Evolutionary conservation across 2,329 filamentous ascomycete genomes (phyloP), one percentile per base, ranked within the genome.

Genomic region (Nannizziopsis barbatae): DNA sequence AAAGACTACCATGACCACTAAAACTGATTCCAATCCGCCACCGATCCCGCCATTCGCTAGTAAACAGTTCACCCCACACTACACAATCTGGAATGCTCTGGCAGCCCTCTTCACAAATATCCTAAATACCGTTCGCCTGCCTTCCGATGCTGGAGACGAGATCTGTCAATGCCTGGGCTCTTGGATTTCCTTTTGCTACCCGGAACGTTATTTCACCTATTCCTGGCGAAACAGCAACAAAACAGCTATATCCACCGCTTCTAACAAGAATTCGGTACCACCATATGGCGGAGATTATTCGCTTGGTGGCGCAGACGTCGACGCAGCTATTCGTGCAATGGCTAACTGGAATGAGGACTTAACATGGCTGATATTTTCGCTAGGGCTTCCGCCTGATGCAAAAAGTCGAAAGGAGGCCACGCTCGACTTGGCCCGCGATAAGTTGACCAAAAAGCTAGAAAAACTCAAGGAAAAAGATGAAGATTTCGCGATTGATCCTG

Each of bases 271-370:
- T 7, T 27, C 22, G 7, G 4, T 27, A 27, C 22, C 7, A 4
- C 22, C 7, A 4, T 27, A 3, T 27, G 3, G 4, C 22, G 22
- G 22, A 7, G 47, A 50, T 33, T 35, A 40, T 12, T 49, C 44
- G 14, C 15, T 17, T 15, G 40, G 15, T 22, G 35, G 55, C 5
- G 50, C 50, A 10, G 43, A 62, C 62, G 39, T 62, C 64, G 2
- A 56, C 66, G 9, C 33, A 69, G 62, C 61, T 1, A 62, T 69
- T 40, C 55, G 54, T 8, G 62, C 66, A 1, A 69, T 70, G 67
- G 60, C 67, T 52, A 59, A 57, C 8, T 69, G 65, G 65, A 69
- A 69, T 51, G 52, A 57, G 8, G 67, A 69, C 55, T 45, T 69
- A 27, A 62, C 67, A 0, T 70, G 67, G 67, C 65, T 68, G 46